Evolutionary conservation across 2,329 filamentous ascomycete species (phyloP).

Genomic region (Microdochium nivale): DNA sequence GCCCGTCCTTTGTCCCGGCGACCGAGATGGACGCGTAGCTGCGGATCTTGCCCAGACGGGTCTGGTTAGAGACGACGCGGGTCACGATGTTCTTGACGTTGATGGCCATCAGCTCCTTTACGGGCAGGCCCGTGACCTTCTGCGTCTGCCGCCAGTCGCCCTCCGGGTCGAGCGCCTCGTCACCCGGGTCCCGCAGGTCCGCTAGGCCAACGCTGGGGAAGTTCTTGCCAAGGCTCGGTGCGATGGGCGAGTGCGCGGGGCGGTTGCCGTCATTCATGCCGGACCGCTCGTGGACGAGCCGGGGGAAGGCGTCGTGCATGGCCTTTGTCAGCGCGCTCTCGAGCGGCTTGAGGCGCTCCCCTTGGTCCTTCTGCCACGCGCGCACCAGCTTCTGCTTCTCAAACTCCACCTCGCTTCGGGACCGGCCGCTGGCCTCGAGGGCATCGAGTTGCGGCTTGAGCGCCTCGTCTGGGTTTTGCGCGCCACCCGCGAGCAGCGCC

Average conservation of each 20-base stretch:
- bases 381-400: slow-evolving; percentile 7
- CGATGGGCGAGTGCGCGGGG: slow-evolving; percentile 33
- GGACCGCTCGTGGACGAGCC: slow-evolving; percentile 25
- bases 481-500: slow-evolving; percentile 30
- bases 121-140: slow-evolving; percentile 43
- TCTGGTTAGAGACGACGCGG: slow-evolving; percentile 82
- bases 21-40: slow-evolving; percentile 69
- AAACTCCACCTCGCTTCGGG: slow-evolving; percentile 10
- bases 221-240: slow-evolving; percentile 39
- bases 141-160: slow-evolving; percentile 44
- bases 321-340: slow-evolving; percentile 1
- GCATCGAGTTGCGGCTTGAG: slow-evolving; percentile 24
- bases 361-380: slow-evolving; percentile 6
- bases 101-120: slow-evolving; percentile 44
- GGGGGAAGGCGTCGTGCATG: slow-evolving; percentile 2
- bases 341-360: slow-evolving; percentile 3
- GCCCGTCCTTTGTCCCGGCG: slow-evolving; percentile 78
- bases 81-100: slow-evolving; percentile 64
- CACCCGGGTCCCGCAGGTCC: slow-evolving; percentile 36
- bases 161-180: slow-evolving; percentile 40
- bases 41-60: slow-evolving; percentile 86
- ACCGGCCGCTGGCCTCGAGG: slow-evolving; percentile 7
- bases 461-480: slow-evolving; percentile 36
- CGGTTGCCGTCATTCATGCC: slow-evolving; percentile 22
- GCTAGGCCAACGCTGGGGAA: slow-evolving; percentile 37